Percentiles rank a stretch among this genome's conserved stretches.
Conservation (phyloP, 805 yeast species). For the Komagataella mondaviorum region DNA sequence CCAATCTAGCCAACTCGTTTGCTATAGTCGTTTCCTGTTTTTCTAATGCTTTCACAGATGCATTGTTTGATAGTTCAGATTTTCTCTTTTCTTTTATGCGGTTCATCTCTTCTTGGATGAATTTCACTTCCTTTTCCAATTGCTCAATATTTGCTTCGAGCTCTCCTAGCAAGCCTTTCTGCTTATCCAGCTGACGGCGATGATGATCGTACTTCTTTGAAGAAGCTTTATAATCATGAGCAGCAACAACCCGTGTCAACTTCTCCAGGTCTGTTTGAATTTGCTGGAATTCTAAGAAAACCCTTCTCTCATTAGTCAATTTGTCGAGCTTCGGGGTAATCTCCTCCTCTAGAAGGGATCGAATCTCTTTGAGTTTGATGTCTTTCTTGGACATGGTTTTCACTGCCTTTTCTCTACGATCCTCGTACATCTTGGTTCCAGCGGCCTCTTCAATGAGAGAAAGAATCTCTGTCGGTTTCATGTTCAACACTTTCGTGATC, state of each 20-base stretch:
- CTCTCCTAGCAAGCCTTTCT: conserved; percentile 24
- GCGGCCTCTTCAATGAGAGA: conserved; percentile 96
- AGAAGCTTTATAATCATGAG: conserved; percentile 49
- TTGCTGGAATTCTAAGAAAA: conserved; percentile 77
- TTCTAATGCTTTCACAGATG: conserved; percentile 47
- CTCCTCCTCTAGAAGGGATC: conserved; percentile 64
- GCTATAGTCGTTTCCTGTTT: conserved; percentile 36
- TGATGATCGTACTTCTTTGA: conserved; percentile 27
- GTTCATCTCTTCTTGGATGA: conserved; percentile 47
- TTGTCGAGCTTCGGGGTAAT: conserved; percentile 86
- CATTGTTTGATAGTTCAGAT: conserved; percentile 46
- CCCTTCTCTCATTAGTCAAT: conserved; percentile 67
- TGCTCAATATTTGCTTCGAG: conserved; percentile 30
- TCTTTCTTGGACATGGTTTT: conserved; percentile 88
- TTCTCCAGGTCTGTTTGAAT: conserved; percentile 72
- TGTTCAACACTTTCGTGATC: conserved; percentile 91
- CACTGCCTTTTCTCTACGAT: conserved; percentile 82
- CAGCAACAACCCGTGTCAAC: conserved; percentile 56
- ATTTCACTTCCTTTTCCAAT: conserved; percentile 39
- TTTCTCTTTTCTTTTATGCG: conserved; percentile 38
- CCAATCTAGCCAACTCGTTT: conserved; percentile 54
- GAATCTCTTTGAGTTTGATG: conserved; percentile 66
- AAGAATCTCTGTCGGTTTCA: conserved; percentile 85
- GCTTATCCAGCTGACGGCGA: conserved; percentile 26
- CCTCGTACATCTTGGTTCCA: conserved; percentile 93